Percentiles rank a stretch among this genome's conserved stretches.
Evolutionary conservation across 169 alveolate genomes (phyloP).

Genomic region (Cryptosporidium sp.): DNA sequence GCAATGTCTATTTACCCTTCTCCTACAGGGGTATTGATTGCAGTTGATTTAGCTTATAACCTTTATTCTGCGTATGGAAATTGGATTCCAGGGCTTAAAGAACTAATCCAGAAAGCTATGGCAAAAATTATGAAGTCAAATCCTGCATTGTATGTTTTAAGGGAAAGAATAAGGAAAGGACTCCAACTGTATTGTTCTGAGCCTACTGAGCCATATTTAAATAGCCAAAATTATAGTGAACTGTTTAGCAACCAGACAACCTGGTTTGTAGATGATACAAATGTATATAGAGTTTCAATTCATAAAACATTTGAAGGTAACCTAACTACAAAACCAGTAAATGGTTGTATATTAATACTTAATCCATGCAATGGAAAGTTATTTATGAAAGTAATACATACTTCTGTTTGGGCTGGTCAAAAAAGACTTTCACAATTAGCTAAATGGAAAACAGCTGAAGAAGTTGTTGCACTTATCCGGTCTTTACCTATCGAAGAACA

Average conservation of each 20-base stretch:
- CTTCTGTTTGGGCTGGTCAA: slow-evolving; percentile 99
- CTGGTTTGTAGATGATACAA: slow-evolving; percentile 99
- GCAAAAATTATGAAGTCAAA: slow-evolving; percentile 99
- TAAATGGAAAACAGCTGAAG: slow-evolving; percentile 99
- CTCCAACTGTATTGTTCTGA: slow-evolving; percentile 98
- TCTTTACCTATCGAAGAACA: slow-evolving; percentile 99
- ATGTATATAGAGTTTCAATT: slow-evolving; percentile 99
- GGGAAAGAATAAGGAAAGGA: slow-evolving; percentile 99
- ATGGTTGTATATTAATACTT: slow-evolving; percentile 99
- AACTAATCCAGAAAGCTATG: slow-evolving; percentile 96
- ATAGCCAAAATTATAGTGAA: slow-evolving; percentile 98
- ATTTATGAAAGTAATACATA: slow-evolving; percentile 99
- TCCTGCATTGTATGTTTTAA: slow-evolving; percentile 99
- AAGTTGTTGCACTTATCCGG: slow-evolving; percentile 99
- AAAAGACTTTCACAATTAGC: slow-evolving; percentile 99
- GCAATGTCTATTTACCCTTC: slow-evolving; percentile 98
- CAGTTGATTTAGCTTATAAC: slow-evolving; percentile 98
- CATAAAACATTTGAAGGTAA: slow-evolving; percentile 99
- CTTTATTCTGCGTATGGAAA: slow-evolving; percentile 99
- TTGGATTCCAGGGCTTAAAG: slow-evolving; percentile 98
- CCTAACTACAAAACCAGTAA: slow-evolving; percentile 99
- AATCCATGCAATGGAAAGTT: slow-evolving; percentile 99
- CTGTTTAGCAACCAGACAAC: slow-evolving; percentile 97
- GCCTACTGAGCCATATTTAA: slow-evolving; percentile 99
- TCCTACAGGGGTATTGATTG: slow-evolving; percentile 98